Evolutionary conservation across 179 eudicot genomes (phyloP), one percentile per base, ranked within the genome.

Genomic region (Vitellaria paradoxa): DNA sequence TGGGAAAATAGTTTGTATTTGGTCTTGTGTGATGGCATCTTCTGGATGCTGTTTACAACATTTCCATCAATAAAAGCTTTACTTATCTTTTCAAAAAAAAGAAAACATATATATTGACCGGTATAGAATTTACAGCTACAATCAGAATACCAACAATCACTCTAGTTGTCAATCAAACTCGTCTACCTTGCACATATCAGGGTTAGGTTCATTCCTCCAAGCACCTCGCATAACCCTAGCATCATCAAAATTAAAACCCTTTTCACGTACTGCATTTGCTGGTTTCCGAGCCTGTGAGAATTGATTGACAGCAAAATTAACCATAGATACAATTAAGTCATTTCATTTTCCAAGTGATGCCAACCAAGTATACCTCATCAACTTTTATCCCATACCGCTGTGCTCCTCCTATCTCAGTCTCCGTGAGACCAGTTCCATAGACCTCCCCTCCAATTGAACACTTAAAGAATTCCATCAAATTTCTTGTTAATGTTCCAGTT

Each of bases 381-480:
- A 91, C 80, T 85, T 87, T 81, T 47, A 74, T 62, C 64, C 97
- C 96, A 68, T 76, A 85, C 77, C 94, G 88, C 80, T 90, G 88
- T 79, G 98, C 99, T 52, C 82, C 84, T 74, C 97, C 99, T 72
- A 80, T 87, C 82, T 96, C 98, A 85, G 92, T 94, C 85, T 96
- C 99, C 50, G 94, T 92, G 15, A 96, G 74, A 80, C 99, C 99
- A 76, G 90, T 87, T 82, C 99, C 99, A 86, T 94, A 96, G 26
- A 89, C 76, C 86, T 89, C 91, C 76, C 97, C 98, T 72, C 96
- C 98, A 86, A 96, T 92, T 46, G 99, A 94, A 85, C 97, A 96
- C 84, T 96, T 96, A 67, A 96, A 96, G 83, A 94, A 96, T 85
- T 96, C 99, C 99, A 96, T 96, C 88, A 96, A 81, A 75, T 96